Base-by-base conservation (phyloP, 495 filamentous ascomycete species). In the Penicillium verhagenii region DNA sequence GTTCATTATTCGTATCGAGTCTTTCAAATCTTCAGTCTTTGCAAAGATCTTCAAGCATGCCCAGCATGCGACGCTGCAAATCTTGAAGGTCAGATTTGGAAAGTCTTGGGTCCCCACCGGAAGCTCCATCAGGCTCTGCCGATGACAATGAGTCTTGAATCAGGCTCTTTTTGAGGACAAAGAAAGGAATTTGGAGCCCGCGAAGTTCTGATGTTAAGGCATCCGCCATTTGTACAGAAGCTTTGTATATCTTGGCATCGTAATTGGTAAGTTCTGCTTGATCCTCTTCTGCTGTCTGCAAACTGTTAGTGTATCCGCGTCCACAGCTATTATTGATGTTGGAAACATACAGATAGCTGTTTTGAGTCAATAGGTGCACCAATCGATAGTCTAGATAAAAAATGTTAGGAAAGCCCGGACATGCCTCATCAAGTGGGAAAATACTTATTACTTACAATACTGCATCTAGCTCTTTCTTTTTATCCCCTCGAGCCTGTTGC, bases 151-250 rank as follows among this genome's bases (percentile, higher is more conserved):
- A 18, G 14, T 53, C 50, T 18, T 55, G 33, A 10, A 86, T 67
- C 29, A 85, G 58, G 11, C 71, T 66, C 23, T 61, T 57, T 38
- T 68, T 71, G 9, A 79, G 71, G 33, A 74, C 77, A 64, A 90
- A 91, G 63, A 90, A 89, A 1, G 87, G 87, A 29, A 90, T 82
- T 4, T 79, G 78, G 50, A 88, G 61, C 7, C 59, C 72, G 31
- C 76, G 74, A 21, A 91, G 65, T 60, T 86, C 84, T 11, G 64
- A 53, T 7, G 64, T 68, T 64, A 86, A 80, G 5, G 82, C 79
- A 8, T 74, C 69, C 1, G 79, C 76, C 86, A 91, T 87, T 20
- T 83, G 69, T 16, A 56, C 65, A 31, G 77, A 79, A 18, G 85
- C 85, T 38, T 63, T 73, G 57, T 86, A 77, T 33, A 89, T 81